Evolutionary conservation across 768 basidiomycete species (phyloP), one percentile per base, ranked within the genome.

Genomic region (Pholiota molesta): DNA sequence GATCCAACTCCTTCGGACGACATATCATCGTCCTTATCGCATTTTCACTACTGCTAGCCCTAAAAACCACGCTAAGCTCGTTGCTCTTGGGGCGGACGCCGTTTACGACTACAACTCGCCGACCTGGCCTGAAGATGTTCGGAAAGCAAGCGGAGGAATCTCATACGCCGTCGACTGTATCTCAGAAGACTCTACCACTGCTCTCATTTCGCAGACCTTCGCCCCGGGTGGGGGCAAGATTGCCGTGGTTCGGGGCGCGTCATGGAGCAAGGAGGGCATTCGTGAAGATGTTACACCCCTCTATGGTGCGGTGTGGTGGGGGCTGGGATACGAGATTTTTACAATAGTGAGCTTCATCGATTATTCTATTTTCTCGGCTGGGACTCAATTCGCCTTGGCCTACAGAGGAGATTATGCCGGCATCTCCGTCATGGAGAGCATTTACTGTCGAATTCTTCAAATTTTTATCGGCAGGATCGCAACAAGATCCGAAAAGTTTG

Each of bases 101-200:
- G 74, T 75, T 0, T 76, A 69, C 52, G 75, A 77, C 37, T 77
- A 77, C 55, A 66, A 62, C 29, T 71, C 71, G 2, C 52, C 72
- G 7, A 66, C 69, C 9, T 77, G 75, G 76, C 62, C 68, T 9
- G 69, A 73, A 19, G 68, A 76, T 13, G 66, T 76, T 6, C 65
- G 64, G 52, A 65, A 67, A 19, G 70, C 68, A 9, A 66, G 68
- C 2, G 72, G 71, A 0, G 75, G 74, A 2, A 71, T 77, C 5
- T 66, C 70, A 0, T 67, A 68, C 55, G 76, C 75, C 3, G 54
- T 76, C 8, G 76, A 77, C 52, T 75, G 76, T 57, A 77, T 77
- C 8, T 74, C 74, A 2, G 74, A 76, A 37, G 72, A 70, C 14
- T 69, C 69, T 7, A 76, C 62, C 11, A 75, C 74, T 0, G 72